Percentiles rank a stretch among this genome's conserved stretches.
These are phyloP conservation scores for Magnolia sinica DNA, from an alignment of 164 flowering plant species.

Conservation along the genomic window DNA sequence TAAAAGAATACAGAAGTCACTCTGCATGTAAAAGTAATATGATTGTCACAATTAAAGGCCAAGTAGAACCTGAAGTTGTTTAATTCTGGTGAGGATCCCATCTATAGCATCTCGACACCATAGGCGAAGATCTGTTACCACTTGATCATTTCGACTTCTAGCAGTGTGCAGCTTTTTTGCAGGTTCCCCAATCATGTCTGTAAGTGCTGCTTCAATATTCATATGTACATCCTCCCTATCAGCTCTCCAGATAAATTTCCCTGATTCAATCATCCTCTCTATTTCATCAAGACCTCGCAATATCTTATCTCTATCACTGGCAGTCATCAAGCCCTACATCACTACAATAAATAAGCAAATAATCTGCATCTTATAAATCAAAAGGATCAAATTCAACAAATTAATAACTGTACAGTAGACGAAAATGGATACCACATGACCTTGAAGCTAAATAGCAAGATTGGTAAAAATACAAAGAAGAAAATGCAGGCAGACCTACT, in stretches of 20 bases:
- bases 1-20: too few relatives aligned
- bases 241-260: slow-evolving; percentile 81
- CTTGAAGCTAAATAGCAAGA: not conserved
- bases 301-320: slow-evolving; percentile 38
- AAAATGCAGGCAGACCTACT: too few relatives aligned
- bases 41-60: not conserved
- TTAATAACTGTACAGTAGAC: not conserved
- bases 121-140: slow-evolving; percentile 82
- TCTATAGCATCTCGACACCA: slow-evolving; percentile 99
- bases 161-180: slow-evolving; percentile 99
- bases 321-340: slow-evolving; percentile 62
- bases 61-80: slow-evolving; percentile 57
- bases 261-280: slow-evolving; percentile 67
- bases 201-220: slow-evolving; percentile 98
- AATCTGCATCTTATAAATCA: not conserved
- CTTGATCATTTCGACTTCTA: slow-evolving; percentile 95
- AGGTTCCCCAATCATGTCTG: slow-evolving; percentile 93
- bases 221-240: slow-evolving; percentile 99
- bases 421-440: not conserved
- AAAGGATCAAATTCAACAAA: not conserved
- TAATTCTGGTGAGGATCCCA: slow-evolving; percentile 40
- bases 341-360: slow-evolving; percentile 1
- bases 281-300: slow-evolving; percentile 76
- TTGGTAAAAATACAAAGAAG: not conserved
- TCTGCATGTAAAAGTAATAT: too few relatives aligned